These are phyloP conservation scores for Rhynchospora tenuis DNA, from an alignment of 176 grass and related monocot genomes.

Conservation along the genomic window DNA sequence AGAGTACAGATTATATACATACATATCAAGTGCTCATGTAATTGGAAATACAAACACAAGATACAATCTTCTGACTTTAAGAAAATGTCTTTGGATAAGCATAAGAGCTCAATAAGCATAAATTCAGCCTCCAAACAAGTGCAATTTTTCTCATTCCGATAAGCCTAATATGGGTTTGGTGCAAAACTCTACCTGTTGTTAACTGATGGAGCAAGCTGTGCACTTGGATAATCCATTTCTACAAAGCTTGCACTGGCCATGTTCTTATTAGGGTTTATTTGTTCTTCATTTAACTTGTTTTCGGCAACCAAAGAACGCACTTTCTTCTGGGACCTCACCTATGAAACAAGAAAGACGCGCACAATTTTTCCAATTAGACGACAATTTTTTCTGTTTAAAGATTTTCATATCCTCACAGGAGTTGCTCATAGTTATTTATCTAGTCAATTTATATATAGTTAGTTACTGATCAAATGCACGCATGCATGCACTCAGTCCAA, in stretches of 20 bases:
- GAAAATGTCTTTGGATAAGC: background rate
- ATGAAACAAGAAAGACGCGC: background rate
- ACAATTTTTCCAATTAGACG: background rate
- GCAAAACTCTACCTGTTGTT: conserved; percentile 17
- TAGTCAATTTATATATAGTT: background rate
- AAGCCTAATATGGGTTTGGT: background rate
- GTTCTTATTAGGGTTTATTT: conserved; percentile 12
- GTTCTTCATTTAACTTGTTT: conserved; percentile 17
- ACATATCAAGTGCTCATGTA: background rate
- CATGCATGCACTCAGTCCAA: background rate
- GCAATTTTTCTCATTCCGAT: background rate
- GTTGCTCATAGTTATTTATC: background rate
- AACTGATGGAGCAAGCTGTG: conserved; percentile 19
- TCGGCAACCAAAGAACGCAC: conserved; percentile 2
- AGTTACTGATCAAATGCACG: background rate
- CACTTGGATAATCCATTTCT: conserved; percentile 25
- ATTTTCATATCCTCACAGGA: background rate
- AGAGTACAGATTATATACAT: background rate
- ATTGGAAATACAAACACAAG: background rate
- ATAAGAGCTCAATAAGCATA: background rate
- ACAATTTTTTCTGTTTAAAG: background rate
- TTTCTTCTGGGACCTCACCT: conserved; percentile 6
- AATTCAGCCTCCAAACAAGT: background rate
- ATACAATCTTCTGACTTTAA: background rate
- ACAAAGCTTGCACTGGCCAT: background rate